Evolutionary conservation across 208 protist genomes (phyloP), one percentile per base, ranked within the genome.

Genomic region (Acanthamoeba quina): DNA sequence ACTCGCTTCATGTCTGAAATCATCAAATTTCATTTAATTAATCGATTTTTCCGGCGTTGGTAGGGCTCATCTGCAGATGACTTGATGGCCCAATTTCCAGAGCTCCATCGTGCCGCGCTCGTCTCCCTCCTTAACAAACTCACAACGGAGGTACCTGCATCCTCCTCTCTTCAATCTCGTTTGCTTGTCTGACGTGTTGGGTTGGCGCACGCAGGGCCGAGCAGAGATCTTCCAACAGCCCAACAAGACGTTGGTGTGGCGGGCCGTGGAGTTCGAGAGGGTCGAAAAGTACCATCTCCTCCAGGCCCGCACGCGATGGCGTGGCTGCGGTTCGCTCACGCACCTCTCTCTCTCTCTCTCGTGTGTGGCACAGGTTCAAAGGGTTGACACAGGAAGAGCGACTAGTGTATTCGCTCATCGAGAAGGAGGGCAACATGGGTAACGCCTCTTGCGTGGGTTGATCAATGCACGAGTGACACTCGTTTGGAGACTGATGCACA

Each of bases 371-470:
- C 86, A 95, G 90, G 26, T 41, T 94, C 24, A 31, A 64, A 60
- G 95, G 92, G 17, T 64, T 96, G 47, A 37, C 15, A 34, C 11
- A 34, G 19, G 95, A 94, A 15, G 95, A 96, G 64, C 94, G 94
- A 9, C 94, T 95, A 17, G 29, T 96, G 9, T 95, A 94, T 49
- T 72, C 91, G 60, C 66, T 94, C 11, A 95, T 96, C 44, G 56
- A 94, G 83, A 10, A 37, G 26, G 34, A 58, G 24, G 94, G 90
- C 34, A 93, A 93, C 85, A 94, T 94, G 72, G 95, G 94, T 94
- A 31, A 29, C 44, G 44, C 44, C 44, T 47, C 44, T 47, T 47
- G 11, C 44, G 0, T 41, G 58, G 10, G 29, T 72, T 72, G 56
- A 6, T 26, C 68, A 17, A 68, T 56, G 19, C 3, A 34, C 3